Evolutionary conservation across 352 stramenopile genomes (phyloP), one percentile per base, ranked within the genome.

Genomic region (Pythium phragmiticola): DNA sequence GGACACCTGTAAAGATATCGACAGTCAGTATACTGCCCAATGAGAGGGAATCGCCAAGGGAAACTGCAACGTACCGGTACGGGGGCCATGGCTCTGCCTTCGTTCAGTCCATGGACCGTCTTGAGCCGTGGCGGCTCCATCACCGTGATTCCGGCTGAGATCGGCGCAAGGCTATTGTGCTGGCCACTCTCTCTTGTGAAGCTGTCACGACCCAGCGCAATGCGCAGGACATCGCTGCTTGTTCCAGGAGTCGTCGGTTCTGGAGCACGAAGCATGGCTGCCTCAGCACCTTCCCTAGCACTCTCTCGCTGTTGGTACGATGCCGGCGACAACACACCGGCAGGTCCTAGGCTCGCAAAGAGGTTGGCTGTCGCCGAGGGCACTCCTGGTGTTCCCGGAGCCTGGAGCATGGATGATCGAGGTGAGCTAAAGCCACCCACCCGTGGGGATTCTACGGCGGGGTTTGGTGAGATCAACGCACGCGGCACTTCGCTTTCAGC

Each of bases 231-330:
- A 21, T 89, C 86, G 8, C 70, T 76, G 4, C 30, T 28, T n/a
- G 77, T 64, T 13, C 34, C 57, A 6, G 34, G 34, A 7, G 9
- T 21, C 0, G 70, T 65, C 1, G 67, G 63, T 64, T 92, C 82
- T 23, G 78, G 79, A 1, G 57, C 19, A 23, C 75, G 54, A 16
- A 72, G 14, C 12, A 61, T 61, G 16, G 43, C 49, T 16, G 51
- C 21, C 19, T 84, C 77, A 14, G 51, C 47, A 47, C 65, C 51
- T 50, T 69, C 63, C 39, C 82, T 54, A 34, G 59, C 80, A 54
- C 79, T 94, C 47, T 93, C 81, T 23, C 83, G 75, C 62, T 95
- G 87, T 43, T 95, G 87, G 33, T 89, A 91, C 1, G 85, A 94
- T 7, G 87, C 87, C 19, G 87, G 87, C 14, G 87, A 95, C 9